Conservation (phyloP, 306 rosid species). For the Gillenia trifoliata region DNA sequence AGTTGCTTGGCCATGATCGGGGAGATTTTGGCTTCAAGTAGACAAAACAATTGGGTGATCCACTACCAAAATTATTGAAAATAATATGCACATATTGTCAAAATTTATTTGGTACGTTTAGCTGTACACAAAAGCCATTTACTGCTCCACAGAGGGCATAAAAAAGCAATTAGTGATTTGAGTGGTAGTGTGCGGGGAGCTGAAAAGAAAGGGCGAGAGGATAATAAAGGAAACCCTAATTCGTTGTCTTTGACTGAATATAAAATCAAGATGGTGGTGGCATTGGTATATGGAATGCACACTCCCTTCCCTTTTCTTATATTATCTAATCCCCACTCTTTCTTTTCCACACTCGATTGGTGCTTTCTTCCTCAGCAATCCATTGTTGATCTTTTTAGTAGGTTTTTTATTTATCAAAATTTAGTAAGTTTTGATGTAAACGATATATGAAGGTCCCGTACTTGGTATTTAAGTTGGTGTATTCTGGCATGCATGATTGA, state of each 20-base stretch:
- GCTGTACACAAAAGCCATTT: background rate
- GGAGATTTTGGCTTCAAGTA: background rate
- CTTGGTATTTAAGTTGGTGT: background rate
- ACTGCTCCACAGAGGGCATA: too few relatives aligned
- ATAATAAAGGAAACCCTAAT: background rate
- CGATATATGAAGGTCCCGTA: background rate
- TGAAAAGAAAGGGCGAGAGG: background rate
- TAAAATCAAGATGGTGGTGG: constrained; percentile 48
- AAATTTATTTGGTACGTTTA: background rate
- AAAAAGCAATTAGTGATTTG: background rate
- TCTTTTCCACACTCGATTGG: constrained; percentile 11
- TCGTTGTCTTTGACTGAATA: constrained; percentile 1
- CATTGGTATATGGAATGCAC: constrained; percentile 66
- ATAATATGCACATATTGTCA: background rate
- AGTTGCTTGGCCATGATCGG: background rate
- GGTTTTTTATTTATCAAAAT: background rate
- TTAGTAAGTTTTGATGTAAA: background rate
- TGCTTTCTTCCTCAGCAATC: constrained; percentile 80
- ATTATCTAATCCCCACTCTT: constrained; percentile 41
- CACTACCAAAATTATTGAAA: background rate
- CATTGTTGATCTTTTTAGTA: constrained; percentile 20
- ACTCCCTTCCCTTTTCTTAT: constrained; percentile 51
- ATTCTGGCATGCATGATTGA: background rate
- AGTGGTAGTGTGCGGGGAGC: constrained; percentile 9
- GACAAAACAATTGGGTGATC: background rate